A percentile compares a stretch with the other conserved stretches of the same genome.
Evolutionary conservation across 2,329 filamentous ascomycete species (phyloP).

Genomic region (Xylariales sp.): DNA sequence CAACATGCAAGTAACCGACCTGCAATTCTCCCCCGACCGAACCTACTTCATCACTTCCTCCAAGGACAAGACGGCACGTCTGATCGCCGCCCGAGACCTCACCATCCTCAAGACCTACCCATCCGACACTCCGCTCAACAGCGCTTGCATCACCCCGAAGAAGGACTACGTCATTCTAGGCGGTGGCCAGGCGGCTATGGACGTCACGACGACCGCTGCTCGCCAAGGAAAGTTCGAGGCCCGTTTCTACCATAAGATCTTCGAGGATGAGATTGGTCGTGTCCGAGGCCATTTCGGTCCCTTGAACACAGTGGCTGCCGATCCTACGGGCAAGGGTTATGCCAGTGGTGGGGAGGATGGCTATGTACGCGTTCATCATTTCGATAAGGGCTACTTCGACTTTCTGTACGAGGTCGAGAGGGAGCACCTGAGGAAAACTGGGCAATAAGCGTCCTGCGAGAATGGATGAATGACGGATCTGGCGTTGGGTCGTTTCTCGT

Average conservation of each 20-base stretch:
- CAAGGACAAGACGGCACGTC: constrained; percentile 92
- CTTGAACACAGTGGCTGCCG: constrained; percentile 91
- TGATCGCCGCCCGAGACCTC: constrained; percentile 81
- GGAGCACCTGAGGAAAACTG: constrained; percentile 43
- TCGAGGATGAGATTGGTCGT: constrained; percentile 96
- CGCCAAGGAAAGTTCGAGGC: constrained; percentile 99
- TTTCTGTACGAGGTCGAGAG: constrained; percentile 98
- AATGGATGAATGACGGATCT: constrained; percentile 8
- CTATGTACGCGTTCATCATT: constrained; percentile 96
- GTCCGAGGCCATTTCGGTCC: constrained; percentile 96
- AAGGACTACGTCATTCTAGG: constrained; percentile 98
- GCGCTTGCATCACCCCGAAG: constrained; percentile 85
- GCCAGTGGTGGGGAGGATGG: constrained; percentile 96
- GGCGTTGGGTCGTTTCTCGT: constrained; percentile 8
- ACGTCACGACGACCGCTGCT: constrained; percentile 90
- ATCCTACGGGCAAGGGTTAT: constrained; percentile 88
- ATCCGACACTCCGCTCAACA: constrained; percentile 94
- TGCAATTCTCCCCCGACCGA: constrained; percentile 90
- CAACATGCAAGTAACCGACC: constrained; percentile 77
- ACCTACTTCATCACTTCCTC: constrained; percentile 98
- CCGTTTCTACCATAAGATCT: constrained; percentile 99
- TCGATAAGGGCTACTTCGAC: constrained; percentile 98
- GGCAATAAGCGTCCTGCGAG: not conserved
- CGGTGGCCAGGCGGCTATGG: constrained; percentile 97
- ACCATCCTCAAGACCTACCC: constrained; percentile 88